These are phyloP conservation scores for Prunus mongolica DNA, from an alignment of 306 rosid genomes.

Conservation along the genomic window DNA sequence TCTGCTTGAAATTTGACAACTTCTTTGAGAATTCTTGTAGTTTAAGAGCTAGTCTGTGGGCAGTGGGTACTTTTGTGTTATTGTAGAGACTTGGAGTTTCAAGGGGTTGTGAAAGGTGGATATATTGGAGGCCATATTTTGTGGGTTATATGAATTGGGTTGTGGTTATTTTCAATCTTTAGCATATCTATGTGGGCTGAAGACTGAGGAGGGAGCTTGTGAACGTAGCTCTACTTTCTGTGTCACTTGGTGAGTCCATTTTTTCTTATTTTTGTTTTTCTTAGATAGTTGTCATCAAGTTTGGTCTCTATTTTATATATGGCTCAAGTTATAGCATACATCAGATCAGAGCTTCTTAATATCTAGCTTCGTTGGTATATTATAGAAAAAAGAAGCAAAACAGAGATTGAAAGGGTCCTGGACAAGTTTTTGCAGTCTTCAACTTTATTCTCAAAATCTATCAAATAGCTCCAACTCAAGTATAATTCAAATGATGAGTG, in stretches of 20 bases:
- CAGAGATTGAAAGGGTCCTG: background rate
- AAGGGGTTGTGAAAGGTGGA: background rate
- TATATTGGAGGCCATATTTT: background rate
- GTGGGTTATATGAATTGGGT: slow-evolving; percentile 6
- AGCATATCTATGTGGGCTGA: background rate
- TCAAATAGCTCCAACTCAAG: background rate
- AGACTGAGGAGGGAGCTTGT: slow-evolving; percentile 23
- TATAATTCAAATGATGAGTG: background rate
- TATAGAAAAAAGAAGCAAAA: background rate
- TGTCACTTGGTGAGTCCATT: slow-evolving; percentile 24
- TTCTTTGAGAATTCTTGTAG: slow-evolving; percentile 4
- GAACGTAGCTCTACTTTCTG: slow-evolving; percentile 4
- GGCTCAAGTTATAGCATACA: background rate
- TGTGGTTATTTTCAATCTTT: slow-evolving; percentile 9
- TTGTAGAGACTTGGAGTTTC: background rate
- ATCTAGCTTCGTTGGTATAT: background rate
- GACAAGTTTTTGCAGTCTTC: background rate
- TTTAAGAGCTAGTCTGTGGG: background rate
- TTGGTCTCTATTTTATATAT: background rate
- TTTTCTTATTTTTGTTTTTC: background rate
- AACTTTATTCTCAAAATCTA: background rate
- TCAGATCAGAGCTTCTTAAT: background rate
- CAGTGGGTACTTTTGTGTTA: background rate
- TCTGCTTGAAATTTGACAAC: slow-evolving; percentile 13
- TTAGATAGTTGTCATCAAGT: background rate